phyloP scores from a whole-genome alignment of 1,139 yeast species.

The Kazachstania sp. region DNA sequence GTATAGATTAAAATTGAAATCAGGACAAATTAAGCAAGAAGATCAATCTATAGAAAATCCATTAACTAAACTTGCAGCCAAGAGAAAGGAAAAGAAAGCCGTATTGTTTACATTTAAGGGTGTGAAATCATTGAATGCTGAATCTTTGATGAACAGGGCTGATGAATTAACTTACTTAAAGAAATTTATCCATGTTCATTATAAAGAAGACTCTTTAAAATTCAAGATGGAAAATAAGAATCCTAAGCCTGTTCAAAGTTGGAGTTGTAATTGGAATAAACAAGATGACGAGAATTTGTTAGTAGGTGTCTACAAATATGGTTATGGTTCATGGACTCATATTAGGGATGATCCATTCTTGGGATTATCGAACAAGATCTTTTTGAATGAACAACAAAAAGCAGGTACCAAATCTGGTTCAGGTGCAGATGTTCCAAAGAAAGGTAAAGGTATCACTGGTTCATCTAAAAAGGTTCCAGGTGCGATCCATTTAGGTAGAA shows the following conservation, averaged over 20 bases:
- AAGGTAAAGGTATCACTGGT: constrained; percentile 20
- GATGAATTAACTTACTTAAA: constrained; percentile 65
- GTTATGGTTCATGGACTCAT: constrained; percentile 92
- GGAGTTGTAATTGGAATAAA: constrained; percentile 83
- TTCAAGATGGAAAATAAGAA: constrained; percentile 47
- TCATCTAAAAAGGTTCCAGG: constrained; percentile 68
- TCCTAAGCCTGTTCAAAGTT: constrained; percentile 79
- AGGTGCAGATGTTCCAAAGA: constrained; percentile 11
- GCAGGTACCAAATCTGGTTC: background rate
- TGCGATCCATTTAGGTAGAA: constrained; percentile 85
- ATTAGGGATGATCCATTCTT: constrained; percentile 92
- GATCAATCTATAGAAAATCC: constrained; percentile 30
- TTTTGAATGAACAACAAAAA: constrained; percentile 39
- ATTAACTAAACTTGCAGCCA: constrained; percentile 42
- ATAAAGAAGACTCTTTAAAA: constrained; percentile 42
- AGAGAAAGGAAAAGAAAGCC: constrained; percentile 78
- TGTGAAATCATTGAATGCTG: constrained; percentile 87
- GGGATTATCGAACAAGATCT: constrained; percentile 77
- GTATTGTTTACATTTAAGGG: constrained; percentile 83
- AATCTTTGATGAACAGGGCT: constrained; percentile 72
- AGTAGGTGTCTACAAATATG: constrained; percentile 84
- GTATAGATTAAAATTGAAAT: constrained; percentile 40
- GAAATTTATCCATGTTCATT: constrained; percentile 28
- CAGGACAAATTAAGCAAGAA: constrained; percentile 34
- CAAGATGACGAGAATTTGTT: constrained; percentile 81